phyloP scores from a whole-genome alignment of 768 basidiomycete genomes.

The Pisolithus microcarpus region DNA sequence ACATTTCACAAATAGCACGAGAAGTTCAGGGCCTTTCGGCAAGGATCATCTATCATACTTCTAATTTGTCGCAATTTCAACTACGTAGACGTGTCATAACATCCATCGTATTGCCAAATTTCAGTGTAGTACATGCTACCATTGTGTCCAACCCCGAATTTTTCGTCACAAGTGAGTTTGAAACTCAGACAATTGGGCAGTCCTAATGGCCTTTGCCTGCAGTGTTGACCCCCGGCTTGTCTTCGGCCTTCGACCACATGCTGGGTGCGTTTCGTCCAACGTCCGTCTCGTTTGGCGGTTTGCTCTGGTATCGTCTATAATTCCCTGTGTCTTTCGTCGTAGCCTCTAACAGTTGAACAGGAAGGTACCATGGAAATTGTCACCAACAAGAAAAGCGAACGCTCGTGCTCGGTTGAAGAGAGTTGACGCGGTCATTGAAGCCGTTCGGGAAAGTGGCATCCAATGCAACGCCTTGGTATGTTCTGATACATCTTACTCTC shows the following conservation, averaged over 20 bases:
- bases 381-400: conserved; percentile 86
- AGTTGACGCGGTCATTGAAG: conserved; percentile 90
- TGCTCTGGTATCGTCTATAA: conserved; percentile 63
- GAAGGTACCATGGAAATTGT: conserved; percentile 94
- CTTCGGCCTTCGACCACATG: conserved; percentile 38
- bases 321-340: background rate
- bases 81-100: too few species aligned
- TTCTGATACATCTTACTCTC: conserved; percentile 2
- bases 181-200: too few species aligned
- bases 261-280: conserved; percentile 81
- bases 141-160: too few species aligned
- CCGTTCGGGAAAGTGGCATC: conserved; percentile 77
- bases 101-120: too few species aligned
- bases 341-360: conserved; percentile 34
- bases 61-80: too few species aligned
- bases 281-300: conserved; percentile 60
- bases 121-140: too few species aligned
- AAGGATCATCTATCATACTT: too few species aligned
- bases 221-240: background rate
- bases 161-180: too few species aligned
- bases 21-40: too few species aligned
- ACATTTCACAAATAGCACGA: too few species aligned
- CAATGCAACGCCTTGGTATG: conserved; percentile 70
- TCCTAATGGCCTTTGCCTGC: too few species aligned
- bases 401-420: conserved; percentile 82